Evolutionary conservation across 202 grass and related monocot species (phyloP).

Genomic region (Setaria italica): DNA sequence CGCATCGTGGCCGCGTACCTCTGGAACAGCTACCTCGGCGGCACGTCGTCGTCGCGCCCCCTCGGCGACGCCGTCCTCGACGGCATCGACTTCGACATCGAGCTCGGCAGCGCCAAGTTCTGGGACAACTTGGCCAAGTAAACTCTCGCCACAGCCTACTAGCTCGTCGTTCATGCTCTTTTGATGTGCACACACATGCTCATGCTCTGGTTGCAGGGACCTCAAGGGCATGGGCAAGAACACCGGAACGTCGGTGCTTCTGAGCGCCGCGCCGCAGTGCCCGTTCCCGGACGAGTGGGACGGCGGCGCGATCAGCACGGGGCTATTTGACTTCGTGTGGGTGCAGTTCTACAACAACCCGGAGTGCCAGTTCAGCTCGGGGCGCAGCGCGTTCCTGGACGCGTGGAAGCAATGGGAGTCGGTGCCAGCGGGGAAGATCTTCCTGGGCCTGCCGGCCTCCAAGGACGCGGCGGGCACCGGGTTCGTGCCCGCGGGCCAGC

Average conservation of each 20-base stretch:
- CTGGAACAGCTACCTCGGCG: conserved; percentile 72
- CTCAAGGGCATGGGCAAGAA: conserved; percentile 51
- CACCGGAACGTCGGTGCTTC: conserved; percentile 40
- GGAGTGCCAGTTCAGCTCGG: conserved; percentile 65
- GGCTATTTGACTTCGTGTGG: conserved; percentile 76
- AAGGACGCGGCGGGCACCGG: conserved; percentile 53
- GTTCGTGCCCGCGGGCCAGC: conserved; percentile 56
- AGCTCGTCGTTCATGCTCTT: not conserved
- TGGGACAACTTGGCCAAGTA: conserved; percentile 61
- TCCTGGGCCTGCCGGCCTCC: conserved; percentile 60
- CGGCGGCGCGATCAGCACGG: conserved; percentile 53
- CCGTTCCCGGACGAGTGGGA: conserved; percentile 60
- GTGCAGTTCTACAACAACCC: conserved; percentile 92
- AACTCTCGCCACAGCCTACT: not conserved
- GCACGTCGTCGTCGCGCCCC: conserved; percentile 58
- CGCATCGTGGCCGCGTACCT: conserved; percentile 63
- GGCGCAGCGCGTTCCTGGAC: conserved; percentile 42
- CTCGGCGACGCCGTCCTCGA: conserved; percentile 68
- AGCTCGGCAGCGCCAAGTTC: conserved; percentile 54
- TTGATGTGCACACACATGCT: not conserved
- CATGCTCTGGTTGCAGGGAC: conserved; percentile 19
- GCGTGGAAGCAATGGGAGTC: conserved; percentile 63
- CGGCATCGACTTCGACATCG: conserved; percentile 93
- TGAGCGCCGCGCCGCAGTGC: conserved; percentile 87
- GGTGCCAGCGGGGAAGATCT: conserved; percentile 54